Evolutionary conservation across 108 stramenopile genomes (phyloP).

Genomic region (Aurantiochytrium sp.): DNA sequence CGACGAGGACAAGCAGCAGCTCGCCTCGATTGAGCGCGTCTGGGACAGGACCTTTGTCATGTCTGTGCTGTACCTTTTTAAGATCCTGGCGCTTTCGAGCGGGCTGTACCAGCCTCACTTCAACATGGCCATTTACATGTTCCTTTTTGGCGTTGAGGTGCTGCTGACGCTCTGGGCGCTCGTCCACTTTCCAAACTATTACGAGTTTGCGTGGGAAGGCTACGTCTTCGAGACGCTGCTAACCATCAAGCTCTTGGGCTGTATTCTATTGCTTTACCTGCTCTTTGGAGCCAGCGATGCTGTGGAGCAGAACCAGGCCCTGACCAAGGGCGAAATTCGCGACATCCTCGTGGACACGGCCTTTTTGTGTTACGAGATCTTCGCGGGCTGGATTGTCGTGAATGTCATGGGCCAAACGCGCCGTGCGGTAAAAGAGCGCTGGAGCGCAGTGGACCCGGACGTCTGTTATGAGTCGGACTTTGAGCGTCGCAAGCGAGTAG

Average conservation of each 20-base stretch:
- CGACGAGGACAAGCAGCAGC: neutral
- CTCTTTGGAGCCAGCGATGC: neutral
- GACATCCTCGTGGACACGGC: neutral
- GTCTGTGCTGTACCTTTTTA: neutral
- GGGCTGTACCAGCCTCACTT: neutral
- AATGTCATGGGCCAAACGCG: neutral
- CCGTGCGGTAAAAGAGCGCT: neutral
- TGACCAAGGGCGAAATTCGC: neutral
- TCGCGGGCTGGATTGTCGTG: neutral
- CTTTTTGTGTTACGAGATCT: neutral
- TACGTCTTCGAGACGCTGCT: neutral
- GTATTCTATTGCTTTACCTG: neutral
- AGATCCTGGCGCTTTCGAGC: neutral
- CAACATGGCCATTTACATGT: neutral
- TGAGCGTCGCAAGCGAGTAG: neutral
- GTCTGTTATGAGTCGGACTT: neutral
- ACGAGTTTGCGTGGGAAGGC: conserved; percentile 7
- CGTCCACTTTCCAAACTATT: conserved; percentile 21
- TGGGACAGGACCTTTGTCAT: neutral
- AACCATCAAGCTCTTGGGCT: neutral
- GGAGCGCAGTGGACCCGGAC: neutral
- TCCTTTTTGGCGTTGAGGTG: neutral
- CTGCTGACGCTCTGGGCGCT: neutral
- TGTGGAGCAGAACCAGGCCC: neutral
- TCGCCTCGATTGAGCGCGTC: neutral